Percentiles rank a stretch among this genome's conserved stretches.
phyloP scores from a whole-genome alignment of 345 rosid genomes.

The Garcia nutans region DNA sequence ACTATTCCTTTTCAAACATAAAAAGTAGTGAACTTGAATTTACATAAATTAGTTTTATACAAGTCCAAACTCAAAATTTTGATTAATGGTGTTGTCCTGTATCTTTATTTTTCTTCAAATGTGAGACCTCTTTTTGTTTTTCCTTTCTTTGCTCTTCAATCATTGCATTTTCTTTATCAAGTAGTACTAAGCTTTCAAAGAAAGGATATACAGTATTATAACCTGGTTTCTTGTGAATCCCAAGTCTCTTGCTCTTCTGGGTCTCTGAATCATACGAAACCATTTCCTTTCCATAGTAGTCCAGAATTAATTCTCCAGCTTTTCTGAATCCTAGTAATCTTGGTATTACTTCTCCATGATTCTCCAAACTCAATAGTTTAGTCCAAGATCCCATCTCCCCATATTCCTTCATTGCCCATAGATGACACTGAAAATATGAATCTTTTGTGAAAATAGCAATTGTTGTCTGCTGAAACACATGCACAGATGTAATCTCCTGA shows the following conservation, averaged over 20 bases:
- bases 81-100: too few relatives aligned
- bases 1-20: too few relatives aligned
- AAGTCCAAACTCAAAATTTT: too few relatives aligned
- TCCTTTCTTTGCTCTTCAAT: too few relatives aligned
- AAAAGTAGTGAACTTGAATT: too few relatives aligned
- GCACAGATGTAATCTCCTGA: neutral
- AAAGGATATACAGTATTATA: neutral
- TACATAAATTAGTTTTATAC: too few relatives aligned
- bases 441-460: neutral
- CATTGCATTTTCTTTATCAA: too few relatives aligned
- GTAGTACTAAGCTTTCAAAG: neutral
- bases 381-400: neutral
- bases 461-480: neutral
- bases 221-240: neutral
- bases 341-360: neutral
- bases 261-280: neutral
- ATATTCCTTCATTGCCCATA: neutral
- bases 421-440: neutral
- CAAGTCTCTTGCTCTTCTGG: neutral
- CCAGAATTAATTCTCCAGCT: neutral
- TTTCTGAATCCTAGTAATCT: neutral
- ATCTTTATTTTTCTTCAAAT: too few relatives aligned
- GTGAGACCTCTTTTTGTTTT: too few relatives aligned
- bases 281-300: neutral
- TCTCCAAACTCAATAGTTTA: neutral